Evolutionary conservation across 805 yeast species (phyloP), one percentile per base, ranked within the genome.

Genomic region (Metschnikowia anglica): DNA sequence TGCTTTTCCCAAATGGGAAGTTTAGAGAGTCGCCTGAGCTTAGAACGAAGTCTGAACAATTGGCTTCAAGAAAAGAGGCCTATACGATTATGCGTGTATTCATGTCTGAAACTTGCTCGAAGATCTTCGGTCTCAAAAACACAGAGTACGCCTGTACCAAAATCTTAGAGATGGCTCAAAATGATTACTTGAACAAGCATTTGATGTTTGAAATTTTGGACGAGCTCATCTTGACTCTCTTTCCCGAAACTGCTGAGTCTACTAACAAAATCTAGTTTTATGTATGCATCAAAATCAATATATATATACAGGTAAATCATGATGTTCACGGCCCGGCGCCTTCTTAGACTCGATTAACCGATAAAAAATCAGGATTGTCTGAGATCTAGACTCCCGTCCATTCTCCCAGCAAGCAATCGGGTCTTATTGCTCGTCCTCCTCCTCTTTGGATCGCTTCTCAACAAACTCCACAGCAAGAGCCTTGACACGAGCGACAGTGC

Each of bases 401-500:
- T n/a, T n/a, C n/a, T n/a, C n/a, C n/a, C n/a, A n/a, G n/a, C n/a
- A n/a, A n/a, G n/a, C n/a, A n/a, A n/a, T n/a, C n/a, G n/a, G n/a
- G n/a, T 31, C 36, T 38, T 38, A 37, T 20, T 37, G 40, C 25
- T 44, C n/a, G n/a, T n/a, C 36, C 34, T 42, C 42, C 29, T 32
- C 33, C 19, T 37, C 44, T 38, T 51, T 47, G 24, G 51, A 26
- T 17, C 53, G 52, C 19, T 56, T 44, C 51, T 72, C 67, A 34
- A 81, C 90, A 56, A 75, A 89, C 57, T 88, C 93, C 31, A 81
- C 79, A 24, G 98, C 98, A 68, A 85, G 85, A 15, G 95, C 88
- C 72, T 88, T 90, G 41, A 90, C 97, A 49, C 86, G 82, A 49
- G 87, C 93, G 43, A 79, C 78, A 38, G 83, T 78, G 66, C 81